Evolutionary conservation across 352 stramenopile genomes (phyloP).

Genomic region (Phytophthora pisi): DNA sequence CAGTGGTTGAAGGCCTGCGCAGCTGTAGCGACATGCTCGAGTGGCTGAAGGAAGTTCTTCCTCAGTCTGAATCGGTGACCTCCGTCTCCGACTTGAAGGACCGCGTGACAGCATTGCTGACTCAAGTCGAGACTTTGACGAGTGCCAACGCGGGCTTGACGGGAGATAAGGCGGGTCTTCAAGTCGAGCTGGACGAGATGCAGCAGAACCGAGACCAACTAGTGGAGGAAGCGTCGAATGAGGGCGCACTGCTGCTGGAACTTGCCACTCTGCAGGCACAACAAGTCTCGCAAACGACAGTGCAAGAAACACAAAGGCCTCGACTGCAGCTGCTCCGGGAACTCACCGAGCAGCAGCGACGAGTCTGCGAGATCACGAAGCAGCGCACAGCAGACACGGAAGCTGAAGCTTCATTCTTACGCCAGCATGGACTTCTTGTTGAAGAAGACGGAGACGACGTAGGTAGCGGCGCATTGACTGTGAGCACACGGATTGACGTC

Average conservation of each 20-base stretch:
- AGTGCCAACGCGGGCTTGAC: slow-evolving; percentile 22
- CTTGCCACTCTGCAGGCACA: slow-evolving; percentile 12
- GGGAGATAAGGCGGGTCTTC: slow-evolving; percentile 24
- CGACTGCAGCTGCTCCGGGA: slow-evolving; percentile 32
- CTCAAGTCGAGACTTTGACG: slow-evolving; percentile 38
- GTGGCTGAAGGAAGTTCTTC: slow-evolving; percentile 40
- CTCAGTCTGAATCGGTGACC: slow-evolving; percentile 32
- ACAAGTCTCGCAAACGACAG: background rate
- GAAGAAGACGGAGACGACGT: background rate
- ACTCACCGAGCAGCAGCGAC: slow-evolving; percentile 34
- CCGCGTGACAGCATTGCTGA: slow-evolving; percentile 29
- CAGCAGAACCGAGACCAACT: slow-evolving; percentile 28
- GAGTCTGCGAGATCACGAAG: slow-evolving; percentile 4
- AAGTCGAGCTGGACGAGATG: slow-evolving; percentile 19
- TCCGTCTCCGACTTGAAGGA: slow-evolving; percentile 36
- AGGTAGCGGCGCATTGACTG: slow-evolving; percentile 3
- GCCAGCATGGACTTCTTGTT: slow-evolving; percentile 21
- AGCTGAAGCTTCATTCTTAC: slow-evolving; percentile 26
- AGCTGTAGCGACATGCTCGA: slow-evolving; percentile 29
- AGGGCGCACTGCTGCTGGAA: slow-evolving; percentile 32
- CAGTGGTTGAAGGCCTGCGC: slow-evolving; percentile 33
- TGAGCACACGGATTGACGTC: slow-evolving; percentile 27
- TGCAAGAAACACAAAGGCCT: slow-evolving; percentile 11
- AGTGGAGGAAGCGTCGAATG: slow-evolving; percentile 26
- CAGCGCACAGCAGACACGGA: slow-evolving; percentile 20